Evolutionary conservation across 2,329 filamentous ascomycete genomes (phyloP).

Genomic region (Hypoxylon sp.): DNA sequence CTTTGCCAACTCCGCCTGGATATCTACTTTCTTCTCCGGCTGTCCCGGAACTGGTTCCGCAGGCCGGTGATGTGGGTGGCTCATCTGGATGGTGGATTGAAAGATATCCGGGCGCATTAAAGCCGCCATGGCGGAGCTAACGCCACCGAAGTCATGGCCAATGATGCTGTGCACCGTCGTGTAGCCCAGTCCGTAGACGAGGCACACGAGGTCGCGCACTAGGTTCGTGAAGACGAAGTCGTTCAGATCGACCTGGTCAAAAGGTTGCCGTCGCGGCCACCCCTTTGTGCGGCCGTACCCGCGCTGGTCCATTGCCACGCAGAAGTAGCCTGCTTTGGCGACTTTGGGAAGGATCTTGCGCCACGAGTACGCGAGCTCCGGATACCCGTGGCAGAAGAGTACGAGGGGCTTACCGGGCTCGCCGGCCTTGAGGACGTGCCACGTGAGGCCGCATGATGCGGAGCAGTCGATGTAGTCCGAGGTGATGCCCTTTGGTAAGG

Average conservation of each 20-base stretch:
- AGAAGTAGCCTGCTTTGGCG: conserved; percentile 73
- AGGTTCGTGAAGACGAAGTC: conserved; percentile 71
- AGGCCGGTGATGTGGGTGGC: conserved; percentile 73
- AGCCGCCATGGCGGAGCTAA: conserved; percentile 71
- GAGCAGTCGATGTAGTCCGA: conserved; percentile 69
- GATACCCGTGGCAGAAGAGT: conserved; percentile 76
- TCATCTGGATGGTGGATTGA: conserved; percentile 72
- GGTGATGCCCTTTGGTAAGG: conserved; percentile 67
- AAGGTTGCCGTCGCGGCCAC: conserved; percentile 65
- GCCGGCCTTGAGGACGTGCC: conserved; percentile 72
- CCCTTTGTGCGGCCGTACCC: conserved; percentile 77
- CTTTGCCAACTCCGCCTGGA: conserved; percentile 69
- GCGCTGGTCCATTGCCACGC: conserved; percentile 77
- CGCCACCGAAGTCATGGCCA: conserved; percentile 77
- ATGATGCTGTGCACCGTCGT: conserved; percentile 70
- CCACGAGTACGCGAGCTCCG: conserved; percentile 79
- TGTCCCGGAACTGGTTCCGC: conserved; percentile 61
- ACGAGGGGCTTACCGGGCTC: conserved; percentile 65
- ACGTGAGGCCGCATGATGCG: conserved; percentile 68
- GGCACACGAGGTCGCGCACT: conserved; percentile 72
- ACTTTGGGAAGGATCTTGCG: conserved; percentile 72
- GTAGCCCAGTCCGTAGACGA: conserved; percentile 74
- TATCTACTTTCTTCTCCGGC: conserved; percentile 54
- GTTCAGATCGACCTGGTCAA: conserved; percentile 66
- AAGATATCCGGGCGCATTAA: conserved; percentile 77